Conservation (phyloP, 345 rosid species). For the Eucalyptus cladocalyx region DNA sequence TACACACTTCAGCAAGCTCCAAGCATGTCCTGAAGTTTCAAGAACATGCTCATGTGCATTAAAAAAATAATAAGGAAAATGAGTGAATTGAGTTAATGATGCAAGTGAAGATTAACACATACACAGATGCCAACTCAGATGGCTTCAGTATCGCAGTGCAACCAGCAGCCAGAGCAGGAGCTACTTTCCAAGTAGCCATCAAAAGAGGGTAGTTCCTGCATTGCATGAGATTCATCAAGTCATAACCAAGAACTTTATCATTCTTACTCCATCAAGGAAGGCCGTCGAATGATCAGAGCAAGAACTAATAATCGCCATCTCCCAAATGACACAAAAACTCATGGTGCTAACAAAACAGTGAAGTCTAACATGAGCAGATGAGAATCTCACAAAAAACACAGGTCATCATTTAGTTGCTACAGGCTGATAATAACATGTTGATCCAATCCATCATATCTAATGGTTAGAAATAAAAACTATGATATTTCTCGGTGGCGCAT, state of each 20-base stretch:
- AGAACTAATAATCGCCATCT: background rate
- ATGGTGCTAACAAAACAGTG: background rate
- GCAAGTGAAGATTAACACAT: slow-evolving; percentile 10
- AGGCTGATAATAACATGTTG: background rate
- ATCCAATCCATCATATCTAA: background rate
- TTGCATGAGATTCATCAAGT: background rate
- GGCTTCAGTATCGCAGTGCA: slow-evolving; percentile 89
- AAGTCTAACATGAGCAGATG: background rate
- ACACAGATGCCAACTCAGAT: slow-evolving; percentile 82
- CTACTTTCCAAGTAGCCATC: slow-evolving; percentile 97
- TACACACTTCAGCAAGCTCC: slow-evolving; percentile 91
- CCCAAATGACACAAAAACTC: background rate
- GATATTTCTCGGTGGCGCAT: background rate
- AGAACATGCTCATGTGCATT: background rate
- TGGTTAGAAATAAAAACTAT: background rate
- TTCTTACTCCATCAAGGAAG: background rate
- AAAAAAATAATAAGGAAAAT: background rate
- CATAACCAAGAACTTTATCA: background rate
- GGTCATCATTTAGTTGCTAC: background rate
- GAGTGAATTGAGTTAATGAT: background rate
- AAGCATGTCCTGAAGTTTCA: slow-evolving; percentile 71
- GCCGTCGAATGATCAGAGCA: background rate
- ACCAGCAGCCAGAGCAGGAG: slow-evolving; percentile 99
- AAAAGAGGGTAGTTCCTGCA: slow-evolving; percentile 93
- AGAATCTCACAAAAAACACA: background rate